Base-by-base conservation (phyloP, 108 stramenopile species). In the Nitzschia putrida region DNA sequence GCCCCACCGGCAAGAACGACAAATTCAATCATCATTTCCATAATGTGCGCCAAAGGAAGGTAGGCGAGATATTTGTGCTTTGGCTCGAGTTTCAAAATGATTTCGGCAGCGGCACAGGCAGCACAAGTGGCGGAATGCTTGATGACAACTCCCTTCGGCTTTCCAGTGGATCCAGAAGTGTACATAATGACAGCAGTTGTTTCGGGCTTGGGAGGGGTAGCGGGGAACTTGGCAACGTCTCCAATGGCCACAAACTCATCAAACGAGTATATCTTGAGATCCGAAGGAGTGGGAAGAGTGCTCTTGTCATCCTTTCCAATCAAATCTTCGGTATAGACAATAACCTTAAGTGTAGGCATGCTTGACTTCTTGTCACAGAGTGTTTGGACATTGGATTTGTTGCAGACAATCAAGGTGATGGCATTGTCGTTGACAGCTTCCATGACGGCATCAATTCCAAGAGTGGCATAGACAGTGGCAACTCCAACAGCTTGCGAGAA, bases 81-180 rank as follows among this genome's bases (percentile, higher is more conserved):
- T n/a, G 71, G 63, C 45, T 58, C 54, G 22, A 77, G 25, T 8
- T 58, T 71, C 12, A 90, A 61, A 12, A 39, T 26, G 16, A 61
- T 50, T 21, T 82, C 77, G 2, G 58, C 79, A 37, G 85, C 68
- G 4, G 84, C 85, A 26, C 63, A 70, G 20, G 68, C 85, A 18
- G 90, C 94, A 18, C 95, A 70, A 44, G 97, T 73, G 72, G 91
- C 87, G 24, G 61, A 53, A 80, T 99, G 98, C 14, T 83, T 88
- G 47, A 97, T 86, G 61, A 97, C 90, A 3, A 98, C 97, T 61
- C 97, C 98, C 90, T 99, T 99, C 13, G 98, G 97, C 66, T 97
- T 93, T 61, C 94, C 94, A 49, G 89, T 90, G 25, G 69, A 76
- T 44, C 97, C 97, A 52, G 88, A 90, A 5, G 97, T 99, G 85